Evolutionary conservation across 2,329 filamentous ascomycete genomes (phyloP).

Genomic region (Ceratocystis destructans): DNA sequence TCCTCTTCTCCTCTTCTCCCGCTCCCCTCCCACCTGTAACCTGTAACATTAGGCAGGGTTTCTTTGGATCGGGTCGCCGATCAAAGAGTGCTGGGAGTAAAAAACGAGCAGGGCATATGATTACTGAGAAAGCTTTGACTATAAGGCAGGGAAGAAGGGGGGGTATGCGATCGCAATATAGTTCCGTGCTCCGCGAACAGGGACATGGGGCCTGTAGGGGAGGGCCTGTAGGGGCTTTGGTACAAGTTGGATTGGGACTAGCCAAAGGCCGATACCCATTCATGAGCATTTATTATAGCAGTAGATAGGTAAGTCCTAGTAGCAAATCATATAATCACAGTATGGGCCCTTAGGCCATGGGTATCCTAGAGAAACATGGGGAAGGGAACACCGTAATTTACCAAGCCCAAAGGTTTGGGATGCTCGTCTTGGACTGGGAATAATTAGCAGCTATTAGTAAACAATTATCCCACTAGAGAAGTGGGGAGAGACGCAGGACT

Average conservation of each 20-base stretch:
- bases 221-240: neutral
- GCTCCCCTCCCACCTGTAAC: neutral
- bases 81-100: neutral
- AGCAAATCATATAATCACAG: neutral
- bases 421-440: neutral
- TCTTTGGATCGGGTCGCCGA: neutral
- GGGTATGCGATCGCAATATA: neutral
- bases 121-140: too few species aligned
- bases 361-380: neutral
- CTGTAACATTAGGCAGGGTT: constrained; percentile 1
- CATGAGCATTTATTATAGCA: too few species aligned
- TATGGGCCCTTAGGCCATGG: neutral
- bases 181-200: neutral
- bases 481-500: neutral
- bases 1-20: neutral
- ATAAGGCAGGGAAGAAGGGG: neutral
- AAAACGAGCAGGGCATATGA: neutral
- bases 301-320: neutral
- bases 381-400: neutral
- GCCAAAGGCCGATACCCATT: neutral
- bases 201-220: neutral
- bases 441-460: neutral
- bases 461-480: neutral
- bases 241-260: neutral
- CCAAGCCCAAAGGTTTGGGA: constrained; percentile 1